phyloP scores from a whole-genome alignment of 2,329 filamentous ascomycete species.

The Botryotinia narcissicola region DNA sequence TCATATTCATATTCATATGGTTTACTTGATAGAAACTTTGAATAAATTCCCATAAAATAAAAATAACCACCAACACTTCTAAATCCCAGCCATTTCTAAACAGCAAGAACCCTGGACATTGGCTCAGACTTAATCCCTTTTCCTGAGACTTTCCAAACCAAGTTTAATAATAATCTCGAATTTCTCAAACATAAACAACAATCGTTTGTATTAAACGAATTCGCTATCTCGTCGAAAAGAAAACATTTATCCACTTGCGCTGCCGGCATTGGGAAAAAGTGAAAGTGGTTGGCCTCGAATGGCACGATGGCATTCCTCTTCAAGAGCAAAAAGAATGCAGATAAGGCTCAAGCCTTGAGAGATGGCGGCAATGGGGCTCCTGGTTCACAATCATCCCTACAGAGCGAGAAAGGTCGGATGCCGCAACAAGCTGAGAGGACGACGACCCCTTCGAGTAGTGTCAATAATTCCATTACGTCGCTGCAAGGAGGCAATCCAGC shows the following conservation, averaged over 20 bases:
- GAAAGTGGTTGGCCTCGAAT: slow-evolving; percentile 35
- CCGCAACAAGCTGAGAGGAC: slow-evolving; percentile 51
- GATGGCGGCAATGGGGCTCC: slow-evolving; percentile 31
- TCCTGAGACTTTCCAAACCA: neutral
- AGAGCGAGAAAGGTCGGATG: slow-evolving; percentile 45
- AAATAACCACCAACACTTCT: slow-evolving; percentile 8
- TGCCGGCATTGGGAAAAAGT: slow-evolving; percentile 14
- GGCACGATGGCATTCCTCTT: slow-evolving; percentile 74
- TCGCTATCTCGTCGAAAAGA: neutral
- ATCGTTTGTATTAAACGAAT: neutral
- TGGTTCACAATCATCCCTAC: slow-evolving; percentile 47
- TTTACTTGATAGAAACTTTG: neutral
- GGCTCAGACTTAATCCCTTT: slow-evolving; percentile 18
- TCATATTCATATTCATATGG: neutral
- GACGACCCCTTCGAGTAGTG: slow-evolving; percentile 57
- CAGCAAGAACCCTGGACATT: slow-evolving; percentile 19
- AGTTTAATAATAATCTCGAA: slow-evolving; percentile 13
- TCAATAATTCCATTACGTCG: slow-evolving; percentile 61
- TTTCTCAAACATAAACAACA: slow-evolving; percentile 10
- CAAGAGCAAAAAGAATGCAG: slow-evolving; percentile 76
- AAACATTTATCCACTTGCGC: slow-evolving; percentile 1
- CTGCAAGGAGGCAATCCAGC: slow-evolving; percentile 46
- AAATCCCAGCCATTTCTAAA: slow-evolving; percentile 19
- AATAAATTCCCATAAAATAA: neutral
- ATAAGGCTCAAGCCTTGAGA: slow-evolving; percentile 50